Base-by-base conservation (phyloP, 1,284 basidiomycete genomes). In the Apiotrichum gracile region DNA sequence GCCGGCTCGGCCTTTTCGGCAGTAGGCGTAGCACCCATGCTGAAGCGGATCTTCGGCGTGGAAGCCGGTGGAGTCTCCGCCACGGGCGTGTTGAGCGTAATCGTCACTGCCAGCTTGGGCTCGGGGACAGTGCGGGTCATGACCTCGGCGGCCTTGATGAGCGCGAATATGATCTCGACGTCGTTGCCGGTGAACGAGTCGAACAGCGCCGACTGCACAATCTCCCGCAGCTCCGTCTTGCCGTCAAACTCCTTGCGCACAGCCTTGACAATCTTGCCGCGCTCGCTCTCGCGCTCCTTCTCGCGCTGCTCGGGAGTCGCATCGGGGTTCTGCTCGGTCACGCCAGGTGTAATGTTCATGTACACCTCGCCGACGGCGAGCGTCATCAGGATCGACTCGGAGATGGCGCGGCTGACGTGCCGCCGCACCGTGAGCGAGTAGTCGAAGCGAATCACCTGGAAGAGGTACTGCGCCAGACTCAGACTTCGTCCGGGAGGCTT, bases 141-240 rank as follows among this genome's bases (percentile, higher is more conserved):
- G 24, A 97, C 79, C 67, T 97, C 94, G 13, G 88, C 91, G 12
- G 97, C 78, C 76, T 97, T 97, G 64, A 98, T 79, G 46, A 97
- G 77, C 57, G 87, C 89, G 82, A 90, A 89, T 34, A 92, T 85
- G 42, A 93, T 87, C 76, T 94, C 88, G 61, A 85, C 79, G 70
- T 97, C 93, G 43, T 84, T 80, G 47, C 85, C 81, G 8, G 55
- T 52, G 51, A 66, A 68, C 27, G 63, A 56, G 16, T 60, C 50
- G 67, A 68, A 43, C 6, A 72, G 48, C 4, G 54, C 48, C 4
- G 51, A 47, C 22, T 68, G 64, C 8, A 69, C 40, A 5, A 62
- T 43, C 74, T 85, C 86, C 77, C 85, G 86, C 51, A 81, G 78
- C 67, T 91, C 87, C 65, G 84, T 84, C 48, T 81, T 76, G 66